Conservation (phyloP, 768 basidiomycete genomes). For the Trametes cinnabarina region DNA sequence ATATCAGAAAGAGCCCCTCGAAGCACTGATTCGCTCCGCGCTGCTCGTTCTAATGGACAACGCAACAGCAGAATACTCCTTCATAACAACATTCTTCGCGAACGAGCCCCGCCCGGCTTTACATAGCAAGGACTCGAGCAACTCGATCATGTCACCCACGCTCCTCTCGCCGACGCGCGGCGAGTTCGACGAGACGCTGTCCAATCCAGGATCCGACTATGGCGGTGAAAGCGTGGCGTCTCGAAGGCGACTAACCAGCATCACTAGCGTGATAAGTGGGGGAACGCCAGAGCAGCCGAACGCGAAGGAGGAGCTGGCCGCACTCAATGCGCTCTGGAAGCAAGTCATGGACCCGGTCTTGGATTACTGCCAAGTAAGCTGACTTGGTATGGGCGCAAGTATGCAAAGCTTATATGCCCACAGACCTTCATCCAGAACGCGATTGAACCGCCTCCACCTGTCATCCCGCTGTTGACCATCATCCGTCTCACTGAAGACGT, state of each 20-base stretch:
- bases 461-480: slow-evolving; percentile 81
- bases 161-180: slow-evolving; percentile 25
- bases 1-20: slow-evolving; percentile 72
- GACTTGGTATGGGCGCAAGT: neutral
- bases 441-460: slow-evolving; percentile 72
- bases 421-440: slow-evolving; percentile 69
- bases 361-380: slow-evolving; percentile 73
- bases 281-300: slow-evolving; percentile 16
- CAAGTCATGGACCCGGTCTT: slow-evolving; percentile 89
- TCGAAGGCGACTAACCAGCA: slow-evolving; percentile 20
- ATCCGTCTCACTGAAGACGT: slow-evolving; percentile 87
- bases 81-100: slow-evolving; percentile 80
- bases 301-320: slow-evolving; percentile 55
- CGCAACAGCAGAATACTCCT: slow-evolving; percentile 87
- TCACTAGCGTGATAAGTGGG: slow-evolving; percentile 20
- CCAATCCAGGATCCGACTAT: slow-evolving; percentile 48
- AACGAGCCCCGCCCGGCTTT: slow-evolving; percentile 23
- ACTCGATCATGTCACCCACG: slow-evolving; percentile 40
- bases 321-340: slow-evolving; percentile 76
- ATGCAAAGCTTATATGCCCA: neutral
- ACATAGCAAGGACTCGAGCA: slow-evolving; percentile 19
- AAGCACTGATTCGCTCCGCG: slow-evolving; percentile 82
- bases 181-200: slow-evolving; percentile 28
- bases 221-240: slow-evolving; percentile 29
- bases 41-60: slow-evolving; percentile 94